These are phyloP conservation scores for Urtica urens DNA, from an alignment of 306 rosid species.

Conservation along the genomic window DNA sequence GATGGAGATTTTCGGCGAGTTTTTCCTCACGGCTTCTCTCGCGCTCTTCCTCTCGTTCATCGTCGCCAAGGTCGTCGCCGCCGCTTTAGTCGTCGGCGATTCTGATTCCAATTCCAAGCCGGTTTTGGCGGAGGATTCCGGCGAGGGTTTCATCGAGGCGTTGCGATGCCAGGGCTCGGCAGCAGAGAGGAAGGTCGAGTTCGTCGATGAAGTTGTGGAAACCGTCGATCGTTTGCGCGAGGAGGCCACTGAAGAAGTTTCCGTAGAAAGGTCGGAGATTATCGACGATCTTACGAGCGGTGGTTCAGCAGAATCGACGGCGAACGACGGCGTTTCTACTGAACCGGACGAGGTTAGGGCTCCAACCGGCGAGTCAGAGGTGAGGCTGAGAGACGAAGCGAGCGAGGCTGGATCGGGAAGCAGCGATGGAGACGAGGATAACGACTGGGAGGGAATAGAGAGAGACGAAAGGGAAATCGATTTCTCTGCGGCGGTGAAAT, in stretches of 20 bases:
- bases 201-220: slow-evolving; percentile 7
- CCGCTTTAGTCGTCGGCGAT: slow-evolving; percentile 20
- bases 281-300: neutral
- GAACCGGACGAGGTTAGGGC: slow-evolving; percentile 15
- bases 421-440: slow-evolving; percentile 36
- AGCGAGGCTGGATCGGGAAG: slow-evolving; percentile 14
- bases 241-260: slow-evolving; percentile 7
- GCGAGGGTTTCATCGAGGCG: slow-evolving; percentile 10
- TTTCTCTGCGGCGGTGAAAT: slow-evolving; percentile 43
- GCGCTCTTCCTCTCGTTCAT: slow-evolving; percentile 44
- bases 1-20: slow-evolving; percentile 54
- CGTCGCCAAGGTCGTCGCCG: slow-evolving; percentile 44
- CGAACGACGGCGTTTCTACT: slow-evolving; percentile 12
- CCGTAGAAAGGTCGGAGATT: slow-evolving; percentile 1
- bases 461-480: slow-evolving; percentile 53
- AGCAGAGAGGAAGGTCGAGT: slow-evolving; percentile 22
- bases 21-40: slow-evolving; percentile 35
- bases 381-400: slow-evolving; percentile 12
- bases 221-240: slow-evolving; percentile 14
- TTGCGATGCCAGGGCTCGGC: slow-evolving; percentile 19
- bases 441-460: slow-evolving; percentile 90
- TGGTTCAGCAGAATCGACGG: slow-evolving; percentile 4
- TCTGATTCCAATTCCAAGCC: neutral
- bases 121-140: neutral
- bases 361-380: slow-evolving; percentile 8